phyloP scores from a whole-genome alignment of 1,284 basidiomycete genomes.

The Sanghuangporus sanghuang region DNA sequence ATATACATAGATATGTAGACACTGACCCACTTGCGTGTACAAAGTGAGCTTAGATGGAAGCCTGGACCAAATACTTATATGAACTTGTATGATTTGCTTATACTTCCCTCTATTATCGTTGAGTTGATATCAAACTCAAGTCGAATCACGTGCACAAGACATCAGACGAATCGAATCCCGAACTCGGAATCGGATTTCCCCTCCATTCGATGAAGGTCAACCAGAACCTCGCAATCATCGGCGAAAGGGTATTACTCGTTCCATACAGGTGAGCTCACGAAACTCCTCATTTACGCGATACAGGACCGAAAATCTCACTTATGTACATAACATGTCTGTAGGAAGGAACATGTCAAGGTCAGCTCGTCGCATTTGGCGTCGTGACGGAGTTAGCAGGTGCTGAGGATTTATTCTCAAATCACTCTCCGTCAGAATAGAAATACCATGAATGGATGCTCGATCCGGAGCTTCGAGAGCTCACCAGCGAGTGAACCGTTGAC shows the following conservation, averaged over 20 bases:
- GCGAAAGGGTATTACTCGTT: conserved; percentile 59
- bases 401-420: neutral
- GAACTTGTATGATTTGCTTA: neutral
- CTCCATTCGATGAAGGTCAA: conserved; percentile 52
- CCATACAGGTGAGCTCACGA: conserved; percentile 53
- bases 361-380: conserved; percentile 18
- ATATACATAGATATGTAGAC: neutral
- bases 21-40: neutral
- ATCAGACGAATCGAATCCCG: too few species aligned
- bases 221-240: conserved; percentile 56
- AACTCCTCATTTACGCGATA: neutral
- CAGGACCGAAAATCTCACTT: neutral
- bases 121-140: neutral
- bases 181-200: too few species aligned
- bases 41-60: too few species aligned
- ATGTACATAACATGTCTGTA: conserved; percentile 21
- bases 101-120: neutral
- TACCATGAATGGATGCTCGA: conserved; percentile 93
- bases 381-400: neutral
- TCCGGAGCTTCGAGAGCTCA: conserved; percentile 69
- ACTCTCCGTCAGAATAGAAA: conserved; percentile 38
- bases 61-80: neutral
- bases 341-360: conserved; percentile 59
- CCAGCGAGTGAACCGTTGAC: conserved; percentile 86
- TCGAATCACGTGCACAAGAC: neutral